A percentile compares a stretch with the other conserved stretches of the same genome.
Evolutionary conservation across 441 rosid genomes (phyloP).

Genomic region (Adansonia madagascariensis): DNA sequence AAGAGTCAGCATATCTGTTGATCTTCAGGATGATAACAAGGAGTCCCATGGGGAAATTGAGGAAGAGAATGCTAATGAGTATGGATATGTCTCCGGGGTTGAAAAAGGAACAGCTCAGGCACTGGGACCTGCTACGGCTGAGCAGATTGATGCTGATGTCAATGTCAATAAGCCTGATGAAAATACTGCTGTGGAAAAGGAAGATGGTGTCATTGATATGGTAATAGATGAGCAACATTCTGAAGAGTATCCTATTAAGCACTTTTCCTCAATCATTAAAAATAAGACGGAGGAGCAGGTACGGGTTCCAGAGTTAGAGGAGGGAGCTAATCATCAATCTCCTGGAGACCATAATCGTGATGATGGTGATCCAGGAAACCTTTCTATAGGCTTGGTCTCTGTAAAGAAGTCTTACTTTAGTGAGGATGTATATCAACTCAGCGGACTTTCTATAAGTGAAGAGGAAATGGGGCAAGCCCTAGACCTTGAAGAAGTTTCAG

Average conservation of each 20-base stretch:
- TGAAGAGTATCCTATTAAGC: constrained; percentile 47
- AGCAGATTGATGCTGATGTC: constrained; percentile 70
- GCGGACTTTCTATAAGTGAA: constrained; percentile 55
- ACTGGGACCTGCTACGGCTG: constrained; percentile 86
- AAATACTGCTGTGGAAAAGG: constrained; percentile 45
- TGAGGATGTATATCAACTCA: constrained; percentile 47
- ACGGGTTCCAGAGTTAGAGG: constrained; percentile 45
- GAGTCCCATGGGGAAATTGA: constrained; percentile 62
- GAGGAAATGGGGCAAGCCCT: constrained; percentile 45
- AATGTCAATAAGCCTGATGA: constrained; percentile 53
- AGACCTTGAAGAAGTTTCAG: constrained; percentile 54
- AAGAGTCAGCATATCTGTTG: constrained; percentile 74
- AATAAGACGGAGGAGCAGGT: constrained; percentile 50
- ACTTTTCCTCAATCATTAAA: constrained; percentile 39
- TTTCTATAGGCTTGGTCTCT: constrained; percentile 60
- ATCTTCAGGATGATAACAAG: constrained; percentile 55
- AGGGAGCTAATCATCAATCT: constrained; percentile 40
- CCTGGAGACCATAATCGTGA: constrained; percentile 37
- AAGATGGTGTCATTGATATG: constrained; percentile 58
- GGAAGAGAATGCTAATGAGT: constrained; percentile 77
- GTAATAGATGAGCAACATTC: constrained; percentile 60
- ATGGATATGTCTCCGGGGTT: constrained; percentile 73
- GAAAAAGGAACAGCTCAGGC: constrained; percentile 88
- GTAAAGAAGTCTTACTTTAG: constrained; percentile 51
- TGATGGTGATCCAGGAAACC: constrained; percentile 43